Conservation (phyloP, 2,329 filamentous ascomycete species). For the Aspergillus spinulosporus region DNA sequence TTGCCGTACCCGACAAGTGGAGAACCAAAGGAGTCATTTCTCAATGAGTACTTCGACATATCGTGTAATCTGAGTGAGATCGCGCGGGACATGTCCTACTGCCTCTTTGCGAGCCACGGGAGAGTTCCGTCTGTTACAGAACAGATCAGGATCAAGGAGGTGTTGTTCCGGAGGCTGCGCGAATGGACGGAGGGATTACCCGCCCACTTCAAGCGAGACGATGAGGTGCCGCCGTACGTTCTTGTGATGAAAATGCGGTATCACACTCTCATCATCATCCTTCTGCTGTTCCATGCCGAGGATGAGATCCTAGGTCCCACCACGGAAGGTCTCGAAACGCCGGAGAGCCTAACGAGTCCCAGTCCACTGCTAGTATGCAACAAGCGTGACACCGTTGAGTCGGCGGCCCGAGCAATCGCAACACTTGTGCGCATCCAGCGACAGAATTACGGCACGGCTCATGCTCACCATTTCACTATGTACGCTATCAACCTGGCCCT, state of each 20-base stretch:
- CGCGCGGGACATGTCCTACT: conserved; percentile 38
- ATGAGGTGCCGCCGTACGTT: conserved; percentile 35
- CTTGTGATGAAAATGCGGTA: conserved; percentile 36
- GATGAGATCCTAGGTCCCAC: conserved; percentile 19
- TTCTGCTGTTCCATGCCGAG: conserved; percentile 35
- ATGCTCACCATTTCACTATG: conserved; percentile 40
- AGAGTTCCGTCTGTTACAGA: conserved; percentile 9
- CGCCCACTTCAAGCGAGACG: conserved; percentile 26
- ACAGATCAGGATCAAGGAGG: conserved; percentile 27
- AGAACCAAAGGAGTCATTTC: conserved; percentile 27
- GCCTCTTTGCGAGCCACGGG: conserved; percentile 30
- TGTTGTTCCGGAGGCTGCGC: conserved; percentile 31
- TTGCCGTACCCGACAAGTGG: conserved; percentile 37
- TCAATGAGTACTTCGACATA: conserved; percentile 37
- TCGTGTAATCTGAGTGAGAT: conserved; percentile 38
- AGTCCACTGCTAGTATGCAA: conserved; percentile 26
- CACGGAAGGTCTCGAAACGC: conserved; percentile 28
- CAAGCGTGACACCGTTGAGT: conserved; percentile 25
- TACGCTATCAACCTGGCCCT: conserved; percentile 42
- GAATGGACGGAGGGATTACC: conserved; percentile 36
- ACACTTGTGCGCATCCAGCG: conserved; percentile 32
- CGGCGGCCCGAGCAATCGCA: conserved; percentile 35
- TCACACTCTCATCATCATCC: conserved; percentile 35
- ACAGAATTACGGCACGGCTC: conserved; percentile 36
- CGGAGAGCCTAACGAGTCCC: conserved; percentile 29